Percentiles rank a stretch among this genome's conserved stretches.
Evolutionary conservation across 2,329 filamentous ascomycete species (phyloP).

Genomic region (Microsporum audouinii): DNA sequence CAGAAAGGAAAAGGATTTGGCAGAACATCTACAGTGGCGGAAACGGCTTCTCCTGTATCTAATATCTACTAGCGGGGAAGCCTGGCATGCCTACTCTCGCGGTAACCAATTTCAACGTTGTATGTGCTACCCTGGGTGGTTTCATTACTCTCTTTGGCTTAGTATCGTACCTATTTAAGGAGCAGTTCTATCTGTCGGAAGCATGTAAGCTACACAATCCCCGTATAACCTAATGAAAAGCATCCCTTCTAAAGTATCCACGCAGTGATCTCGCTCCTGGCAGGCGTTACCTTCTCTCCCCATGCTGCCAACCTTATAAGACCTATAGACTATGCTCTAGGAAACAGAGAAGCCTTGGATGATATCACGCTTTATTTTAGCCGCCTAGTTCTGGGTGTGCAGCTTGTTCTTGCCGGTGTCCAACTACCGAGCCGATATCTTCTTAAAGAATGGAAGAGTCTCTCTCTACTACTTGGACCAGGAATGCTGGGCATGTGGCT

Average conservation of each 20-base stretch:
- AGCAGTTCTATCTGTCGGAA: conserved; percentile 83
- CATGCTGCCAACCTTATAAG: conserved; percentile 64
- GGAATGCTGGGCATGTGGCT: conserved; percentile 85
- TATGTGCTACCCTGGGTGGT: conserved; percentile 67
- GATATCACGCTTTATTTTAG: conserved; percentile 72
- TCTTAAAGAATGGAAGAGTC: conserved; percentile 62
- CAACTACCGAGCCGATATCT: conserved; percentile 79
- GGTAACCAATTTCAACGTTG: conserved; percentile 70
- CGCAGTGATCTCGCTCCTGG: conserved; percentile 69
- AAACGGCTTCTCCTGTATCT: not conserved
- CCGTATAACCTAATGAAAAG: not conserved
- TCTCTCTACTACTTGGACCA: conserved; percentile 65
- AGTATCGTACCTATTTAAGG: conserved; percentile 80
- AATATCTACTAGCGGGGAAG: not conserved
- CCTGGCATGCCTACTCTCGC: conserved; percentile 49
- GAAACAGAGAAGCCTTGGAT: conserved; percentile 48
- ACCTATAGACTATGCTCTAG: conserved; percentile 61
- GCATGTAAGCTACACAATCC: conserved; percentile 50
- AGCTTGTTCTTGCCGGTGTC: conserved; percentile 77
- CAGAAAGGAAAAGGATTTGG: not conserved
- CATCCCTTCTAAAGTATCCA: not conserved
- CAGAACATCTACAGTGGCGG: not conserved
- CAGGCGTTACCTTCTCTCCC: conserved; percentile 68
- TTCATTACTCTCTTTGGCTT: conserved; percentile 86
- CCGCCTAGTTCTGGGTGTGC: conserved; percentile 76